Conservation (phyloP, 345 rosid genomes). For the Erodium maritimum region DNA sequence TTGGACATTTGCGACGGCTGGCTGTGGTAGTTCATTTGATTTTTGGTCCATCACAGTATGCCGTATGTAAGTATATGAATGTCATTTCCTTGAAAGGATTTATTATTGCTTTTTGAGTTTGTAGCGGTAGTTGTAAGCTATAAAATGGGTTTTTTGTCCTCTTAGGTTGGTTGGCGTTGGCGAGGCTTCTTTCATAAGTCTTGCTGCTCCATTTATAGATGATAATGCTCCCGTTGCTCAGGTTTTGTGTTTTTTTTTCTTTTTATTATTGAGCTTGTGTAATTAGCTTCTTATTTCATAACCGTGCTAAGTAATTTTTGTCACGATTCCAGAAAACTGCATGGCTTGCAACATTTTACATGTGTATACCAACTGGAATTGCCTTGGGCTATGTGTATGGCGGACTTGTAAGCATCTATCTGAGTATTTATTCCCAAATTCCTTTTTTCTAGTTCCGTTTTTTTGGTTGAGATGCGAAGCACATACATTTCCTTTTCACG, state of each 20-base stretch:
- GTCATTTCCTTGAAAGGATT: background rate
- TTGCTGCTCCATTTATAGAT: constrained; percentile 96
- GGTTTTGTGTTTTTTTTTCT: constrained; percentile 23
- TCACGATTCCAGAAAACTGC: constrained; percentile 57
- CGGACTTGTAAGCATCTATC: constrained; percentile 56
- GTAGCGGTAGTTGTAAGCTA: background rate
- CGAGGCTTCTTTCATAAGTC: constrained; percentile 96
- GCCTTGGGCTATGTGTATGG: constrained; percentile 91
- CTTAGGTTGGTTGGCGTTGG: constrained; percentile 96
- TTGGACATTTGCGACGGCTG: constrained; percentile 74
- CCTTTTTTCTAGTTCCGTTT: background rate
- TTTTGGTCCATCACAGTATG: constrained; percentile 79
- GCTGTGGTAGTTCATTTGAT: constrained; percentile 65
- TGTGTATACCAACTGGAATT: constrained; percentile 92
- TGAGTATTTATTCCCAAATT: background rate
- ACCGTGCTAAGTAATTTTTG: constrained; percentile 5
- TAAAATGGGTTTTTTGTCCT: background rate
- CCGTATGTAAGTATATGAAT: constrained; percentile 48
- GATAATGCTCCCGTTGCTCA: constrained; percentile 75
- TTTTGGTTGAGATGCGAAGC: background rate
- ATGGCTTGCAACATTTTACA: constrained; percentile 91
- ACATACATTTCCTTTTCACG: background rate
- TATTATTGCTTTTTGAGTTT: background rate
- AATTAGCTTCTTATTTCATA: background rate
- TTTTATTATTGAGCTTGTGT: constrained; percentile 1